A percentile compares a stretch with the other conserved stretches of the same genome.
Evolutionary conservation across 2,329 filamentous ascomycete species (phyloP).

Genomic region (Apiospora phragmitis): DNA sequence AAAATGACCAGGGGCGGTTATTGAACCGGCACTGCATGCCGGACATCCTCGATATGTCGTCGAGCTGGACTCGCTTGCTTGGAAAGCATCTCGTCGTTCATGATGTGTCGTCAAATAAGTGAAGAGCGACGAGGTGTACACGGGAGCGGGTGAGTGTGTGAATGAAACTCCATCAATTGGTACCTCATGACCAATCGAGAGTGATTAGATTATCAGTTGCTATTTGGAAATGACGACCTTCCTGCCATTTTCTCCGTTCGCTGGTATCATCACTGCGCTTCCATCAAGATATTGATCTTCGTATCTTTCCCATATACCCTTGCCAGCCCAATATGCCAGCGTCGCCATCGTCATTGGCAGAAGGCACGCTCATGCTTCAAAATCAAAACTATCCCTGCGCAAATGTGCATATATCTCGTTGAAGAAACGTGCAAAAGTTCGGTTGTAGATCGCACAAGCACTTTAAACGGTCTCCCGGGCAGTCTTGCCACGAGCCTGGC

Average conservation of each 20-base stretch:
- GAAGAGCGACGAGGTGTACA: neutral
- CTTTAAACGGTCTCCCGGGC: neutral
- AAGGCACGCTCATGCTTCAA: neutral
- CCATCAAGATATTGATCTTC: neutral
- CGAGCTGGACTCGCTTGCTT: neutral
- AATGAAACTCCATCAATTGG: neutral
- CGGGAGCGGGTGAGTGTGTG: neutral
- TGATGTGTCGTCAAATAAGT: neutral
- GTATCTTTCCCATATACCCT: neutral
- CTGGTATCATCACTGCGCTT: slow-evolving; percentile 5
- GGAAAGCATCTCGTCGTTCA: neutral
- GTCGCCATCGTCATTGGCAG: neutral
- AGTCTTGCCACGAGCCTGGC: slow-evolving; percentile 54
- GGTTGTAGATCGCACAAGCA: neutral
- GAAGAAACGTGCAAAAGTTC: neutral
- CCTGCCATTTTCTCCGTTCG: neutral
- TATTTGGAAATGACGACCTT: neutral
- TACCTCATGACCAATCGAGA: neutral
- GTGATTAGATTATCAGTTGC: slow-evolving; percentile 1
- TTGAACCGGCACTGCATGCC: neutral
- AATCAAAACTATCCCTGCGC: neutral
- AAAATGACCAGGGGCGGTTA: neutral
- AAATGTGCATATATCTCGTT: neutral
- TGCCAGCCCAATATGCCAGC: neutral
- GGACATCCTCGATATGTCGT: neutral